Percentiles rank a stretch among this genome's conserved stretches.
phyloP scores from a whole-genome alignment of 768 basidiomycete genomes.

The Phanerochaete carnosa region DNA sequence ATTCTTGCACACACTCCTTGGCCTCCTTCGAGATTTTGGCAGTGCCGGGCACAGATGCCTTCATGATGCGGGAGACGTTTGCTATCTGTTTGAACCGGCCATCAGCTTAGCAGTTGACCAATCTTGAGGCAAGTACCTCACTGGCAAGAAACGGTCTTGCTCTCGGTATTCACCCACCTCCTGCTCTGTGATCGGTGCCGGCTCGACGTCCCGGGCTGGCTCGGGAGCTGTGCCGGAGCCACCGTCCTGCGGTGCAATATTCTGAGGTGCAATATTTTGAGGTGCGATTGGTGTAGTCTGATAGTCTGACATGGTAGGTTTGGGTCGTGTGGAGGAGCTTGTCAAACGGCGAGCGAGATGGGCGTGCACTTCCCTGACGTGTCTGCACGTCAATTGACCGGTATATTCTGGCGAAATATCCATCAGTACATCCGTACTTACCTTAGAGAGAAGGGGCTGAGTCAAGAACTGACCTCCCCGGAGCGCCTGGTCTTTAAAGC shows the following conservation, averaged over 20 bases:
- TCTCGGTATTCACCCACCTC: conserved; percentile 94
- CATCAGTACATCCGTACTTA: too few species aligned
- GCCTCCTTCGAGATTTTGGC: conserved; percentile 98
- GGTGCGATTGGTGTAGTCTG: too few species aligned
- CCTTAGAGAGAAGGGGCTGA: too few species aligned
- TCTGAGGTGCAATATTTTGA: conserved; percentile 18
- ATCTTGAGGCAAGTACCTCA: conserved; percentile 33
- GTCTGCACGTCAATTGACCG: too few species aligned
- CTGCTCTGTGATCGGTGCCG: conserved; percentile 81
- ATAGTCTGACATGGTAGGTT: conserved; percentile 21
- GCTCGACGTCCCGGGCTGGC: conserved; percentile 40
- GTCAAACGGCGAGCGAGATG: too few species aligned
- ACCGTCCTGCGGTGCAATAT: conserved; percentile 43
- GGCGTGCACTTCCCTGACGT: too few species aligned
- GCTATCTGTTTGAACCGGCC: conserved; percentile 67
- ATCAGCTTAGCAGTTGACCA: not conserved
- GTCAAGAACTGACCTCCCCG: too few species aligned
- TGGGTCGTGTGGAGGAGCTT: too few species aligned
- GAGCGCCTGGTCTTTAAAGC: too few species aligned
- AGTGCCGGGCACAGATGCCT: conserved; percentile 79
- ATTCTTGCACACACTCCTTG: conserved; percentile 98
- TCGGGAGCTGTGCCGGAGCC: conserved; percentile 26
- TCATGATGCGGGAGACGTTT: conserved; percentile 98
- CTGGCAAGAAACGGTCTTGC: conserved; percentile 91
- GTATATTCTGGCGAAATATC: too few species aligned